Percentiles rank a stretch among this genome's conserved stretches.
These are phyloP conservation scores for Paspalum vaginatum DNA, from an alignment of 176 grass and related monocot genomes.

Conservation along the genomic window DNA sequence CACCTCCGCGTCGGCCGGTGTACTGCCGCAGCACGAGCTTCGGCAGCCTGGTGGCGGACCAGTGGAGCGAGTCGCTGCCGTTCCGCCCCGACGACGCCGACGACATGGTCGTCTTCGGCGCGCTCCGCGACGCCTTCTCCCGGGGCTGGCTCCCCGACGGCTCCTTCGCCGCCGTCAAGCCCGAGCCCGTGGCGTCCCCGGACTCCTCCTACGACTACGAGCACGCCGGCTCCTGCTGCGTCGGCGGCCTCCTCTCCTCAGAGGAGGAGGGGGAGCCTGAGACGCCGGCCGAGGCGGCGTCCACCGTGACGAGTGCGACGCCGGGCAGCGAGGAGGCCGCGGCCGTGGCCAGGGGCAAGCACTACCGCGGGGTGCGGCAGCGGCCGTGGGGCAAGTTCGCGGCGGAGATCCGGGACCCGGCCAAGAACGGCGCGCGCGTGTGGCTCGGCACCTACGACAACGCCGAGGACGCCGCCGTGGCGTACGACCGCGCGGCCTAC, in stretches of 20 bases:
- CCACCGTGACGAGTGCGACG: neutral
- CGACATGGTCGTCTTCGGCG: slow-evolving; percentile 83
- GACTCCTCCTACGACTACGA: slow-evolving; percentile 23
- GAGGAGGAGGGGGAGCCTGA: neutral
- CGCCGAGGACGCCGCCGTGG: slow-evolving; percentile 75
- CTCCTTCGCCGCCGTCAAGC: slow-evolving; percentile 59
- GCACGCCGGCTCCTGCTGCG: no score
- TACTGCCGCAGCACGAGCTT: slow-evolving; percentile 78
- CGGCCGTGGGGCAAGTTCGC: slow-evolving; percentile 77
- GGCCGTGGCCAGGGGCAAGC: slow-evolving; percentile 49
- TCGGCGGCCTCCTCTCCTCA: slow-evolving; percentile 10
- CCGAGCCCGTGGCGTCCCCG: slow-evolving; percentile 39
- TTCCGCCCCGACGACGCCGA: slow-evolving; percentile 85
- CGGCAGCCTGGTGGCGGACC: slow-evolving; percentile 69
- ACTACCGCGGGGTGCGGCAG: slow-evolving; percentile 70
- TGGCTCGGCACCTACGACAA: slow-evolving; percentile 85
- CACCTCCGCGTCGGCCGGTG: slow-evolving; percentile 33
- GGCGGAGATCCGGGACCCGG: slow-evolving; percentile 68
- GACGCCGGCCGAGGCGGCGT: neutral
- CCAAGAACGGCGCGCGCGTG: slow-evolving; percentile 84
- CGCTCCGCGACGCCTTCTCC: slow-evolving; percentile 72
- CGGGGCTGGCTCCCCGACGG: slow-evolving; percentile 74
- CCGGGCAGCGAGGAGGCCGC: slow-evolving; percentile 2
- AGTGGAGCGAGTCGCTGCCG: slow-evolving; percentile 82
- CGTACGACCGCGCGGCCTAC: slow-evolving; percentile 87